Percentiles rank a stretch among this genome's conserved stretches.
Conservation (phyloP, 1,284 basidiomycete genomes). For the Waitea zeae region DNA sequence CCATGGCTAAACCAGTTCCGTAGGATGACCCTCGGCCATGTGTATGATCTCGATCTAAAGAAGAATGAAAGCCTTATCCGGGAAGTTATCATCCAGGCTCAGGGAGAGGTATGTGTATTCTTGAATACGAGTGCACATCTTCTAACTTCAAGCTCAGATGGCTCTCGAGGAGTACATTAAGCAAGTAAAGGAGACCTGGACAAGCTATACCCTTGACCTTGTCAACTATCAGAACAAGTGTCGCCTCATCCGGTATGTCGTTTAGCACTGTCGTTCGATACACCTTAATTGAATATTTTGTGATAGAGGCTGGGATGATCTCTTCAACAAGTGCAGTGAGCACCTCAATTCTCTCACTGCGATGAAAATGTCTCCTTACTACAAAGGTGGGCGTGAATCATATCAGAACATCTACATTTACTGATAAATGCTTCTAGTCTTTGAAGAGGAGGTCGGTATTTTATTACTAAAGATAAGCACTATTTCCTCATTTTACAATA, state of each 20-base stretch:
- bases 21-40: constrained; percentile 90
- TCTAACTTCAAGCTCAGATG: constrained; percentile 34
- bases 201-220: constrained; percentile 87
- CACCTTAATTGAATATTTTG: constrained; percentile 3
- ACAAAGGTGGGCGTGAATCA: constrained; percentile 76
- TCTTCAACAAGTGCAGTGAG: constrained; percentile 93
- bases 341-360: constrained; percentile 91
- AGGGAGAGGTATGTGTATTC: constrained; percentile 61
- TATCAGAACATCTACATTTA: background rate
- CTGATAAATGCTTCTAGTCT: too few relatives aligned
- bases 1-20: constrained; percentile 6
- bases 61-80: constrained; percentile 85
- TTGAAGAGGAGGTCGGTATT: constrained; percentile 93
- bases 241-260: constrained; percentile 68
- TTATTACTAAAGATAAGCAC: constrained; percentile 16
- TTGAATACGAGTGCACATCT: constrained; percentile 1
- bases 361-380: constrained; percentile 96
- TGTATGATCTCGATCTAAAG: constrained; percentile 95
- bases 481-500: constrained; percentile 18
- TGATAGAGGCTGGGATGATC: constrained; percentile 86
- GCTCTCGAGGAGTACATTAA: constrained; percentile 88
- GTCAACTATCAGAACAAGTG: constrained; percentile 99
- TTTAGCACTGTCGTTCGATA: constrained; percentile 2
- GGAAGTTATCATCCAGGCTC: constrained; percentile 93
- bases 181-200: constrained; percentile 95